phyloP scores from a whole-genome alignment of 1,284 basidiomycete species.

The Austroboletus novae-zelandiae region DNA sequence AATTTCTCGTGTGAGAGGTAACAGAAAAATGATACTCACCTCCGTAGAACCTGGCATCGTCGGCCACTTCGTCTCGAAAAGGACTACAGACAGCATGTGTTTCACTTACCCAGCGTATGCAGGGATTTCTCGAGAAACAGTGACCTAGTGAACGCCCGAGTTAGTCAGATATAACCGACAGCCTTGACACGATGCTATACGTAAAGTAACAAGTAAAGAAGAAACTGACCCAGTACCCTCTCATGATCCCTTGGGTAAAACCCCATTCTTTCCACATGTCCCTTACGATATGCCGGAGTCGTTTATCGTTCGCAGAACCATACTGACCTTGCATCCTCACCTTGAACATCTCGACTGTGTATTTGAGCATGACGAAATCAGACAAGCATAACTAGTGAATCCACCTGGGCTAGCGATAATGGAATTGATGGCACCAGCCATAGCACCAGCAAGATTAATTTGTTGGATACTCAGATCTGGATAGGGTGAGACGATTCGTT shows the following conservation, averaged over 20 bases:
- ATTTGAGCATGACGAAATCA: background rate
- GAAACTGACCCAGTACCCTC: conserved; percentile 86
- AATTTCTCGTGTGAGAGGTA: background rate
- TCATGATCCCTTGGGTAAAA: conserved; percentile 85
- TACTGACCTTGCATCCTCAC: conserved; percentile 98
- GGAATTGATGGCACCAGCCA: conserved; percentile 90
- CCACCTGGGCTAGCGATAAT: conserved; percentile 84
- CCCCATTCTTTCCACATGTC: conserved; percentile 90
- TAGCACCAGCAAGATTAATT: conserved; percentile 81
- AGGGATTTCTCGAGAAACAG: conserved; percentile 88
- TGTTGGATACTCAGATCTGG: conserved; percentile 78
- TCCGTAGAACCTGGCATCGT: conserved; percentile 61
- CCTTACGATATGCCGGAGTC: conserved; percentile 63
- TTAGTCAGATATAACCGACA: too few species aligned
- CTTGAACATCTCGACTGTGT: conserved; percentile 82
- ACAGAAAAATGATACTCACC: conserved; percentile 40
- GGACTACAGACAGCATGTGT: conserved; percentile 15
- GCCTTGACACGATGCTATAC: too few species aligned
- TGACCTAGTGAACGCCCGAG: conserved; percentile 56
- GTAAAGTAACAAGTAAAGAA: background rate
- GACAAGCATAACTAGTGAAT: conserved; percentile 13
- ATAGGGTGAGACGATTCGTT: conserved; percentile 85
- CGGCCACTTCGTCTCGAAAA: background rate
- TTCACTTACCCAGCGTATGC: conserved; percentile 83
- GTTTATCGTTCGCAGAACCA: conserved; percentile 73